A percentile compares a stretch with the other conserved stretches of the same genome.
Conservation (phyloP, 257 asterid genomes). For the Marsdenia floribunda region DNA sequence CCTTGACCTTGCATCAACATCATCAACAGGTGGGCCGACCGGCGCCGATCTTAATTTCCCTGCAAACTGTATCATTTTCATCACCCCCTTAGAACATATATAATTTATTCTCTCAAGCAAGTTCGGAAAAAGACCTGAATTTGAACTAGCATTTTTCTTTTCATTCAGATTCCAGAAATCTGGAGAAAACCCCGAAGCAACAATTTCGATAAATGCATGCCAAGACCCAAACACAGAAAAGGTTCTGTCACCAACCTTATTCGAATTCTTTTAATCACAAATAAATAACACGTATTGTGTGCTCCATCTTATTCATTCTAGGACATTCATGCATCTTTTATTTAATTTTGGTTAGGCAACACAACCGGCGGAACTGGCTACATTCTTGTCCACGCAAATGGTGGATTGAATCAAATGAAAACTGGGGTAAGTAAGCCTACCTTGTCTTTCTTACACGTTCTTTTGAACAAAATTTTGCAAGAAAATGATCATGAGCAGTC, state of each 20-base stretch:
- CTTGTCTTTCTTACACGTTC: not conserved
- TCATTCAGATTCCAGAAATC: conserved; percentile 20
- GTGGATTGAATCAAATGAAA: conserved; percentile 45
- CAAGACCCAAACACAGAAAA: conserved; percentile 18
- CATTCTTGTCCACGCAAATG: conserved; percentile 35
- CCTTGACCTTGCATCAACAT: conserved; percentile 8
- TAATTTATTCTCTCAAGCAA: too few relatives aligned
- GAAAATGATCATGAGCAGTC: not conserved
- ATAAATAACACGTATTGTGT: too few relatives aligned
- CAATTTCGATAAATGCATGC: conserved; percentile 23
- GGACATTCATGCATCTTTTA: not conserved
- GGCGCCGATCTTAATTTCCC: not conserved
- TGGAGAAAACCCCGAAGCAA: conserved; percentile 29
- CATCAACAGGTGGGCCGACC: conserved; percentile 1
- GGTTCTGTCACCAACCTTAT: not conserved
- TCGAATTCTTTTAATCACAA: too few relatives aligned
- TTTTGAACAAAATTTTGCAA: not conserved
- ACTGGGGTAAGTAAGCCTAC: conserved; percentile 27
- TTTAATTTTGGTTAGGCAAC: conserved; percentile 13
- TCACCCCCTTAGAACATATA: too few relatives aligned
- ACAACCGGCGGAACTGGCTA: conserved; percentile 28
- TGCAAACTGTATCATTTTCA: too few relatives aligned
- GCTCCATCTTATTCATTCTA: not conserved
- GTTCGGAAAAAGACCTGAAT: too few relatives aligned
- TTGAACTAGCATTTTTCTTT: not conserved